A percentile compares a stretch with the other conserved stretches of the same genome.
Evolutionary conservation across 192 early-diverging fungal genomes (phyloP).

Genomic region (Kappamyces sp.): DNA sequence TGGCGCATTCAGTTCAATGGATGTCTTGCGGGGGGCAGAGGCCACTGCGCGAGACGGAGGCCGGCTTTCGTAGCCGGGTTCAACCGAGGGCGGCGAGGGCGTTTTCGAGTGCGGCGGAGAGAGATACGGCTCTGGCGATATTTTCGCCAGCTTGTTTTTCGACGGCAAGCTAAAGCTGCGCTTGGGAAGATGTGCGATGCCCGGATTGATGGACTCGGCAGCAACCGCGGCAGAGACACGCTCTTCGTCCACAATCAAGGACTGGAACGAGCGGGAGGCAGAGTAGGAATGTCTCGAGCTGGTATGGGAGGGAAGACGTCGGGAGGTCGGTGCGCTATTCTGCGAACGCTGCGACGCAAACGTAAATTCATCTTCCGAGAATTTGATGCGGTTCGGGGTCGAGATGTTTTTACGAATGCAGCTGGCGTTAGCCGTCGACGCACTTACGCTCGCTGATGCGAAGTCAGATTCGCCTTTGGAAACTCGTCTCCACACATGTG

Average conservation of each 20-base stretch:
- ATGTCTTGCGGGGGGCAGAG: too few relatives aligned
- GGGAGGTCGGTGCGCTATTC: not conserved
- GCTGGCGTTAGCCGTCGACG: not conserved
- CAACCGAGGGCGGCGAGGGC: too few relatives aligned
- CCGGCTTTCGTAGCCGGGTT: too few relatives aligned
- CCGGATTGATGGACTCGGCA: not conserved
- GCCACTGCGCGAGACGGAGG: too few relatives aligned
- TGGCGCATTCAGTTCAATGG: too few relatives aligned
- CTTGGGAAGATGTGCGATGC: not conserved
- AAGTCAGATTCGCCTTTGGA: constrained; percentile 28
- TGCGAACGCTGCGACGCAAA: not conserved
- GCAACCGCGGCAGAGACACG: not conserved
- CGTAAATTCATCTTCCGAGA: constrained; percentile 12
- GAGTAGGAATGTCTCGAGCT: not conserved
- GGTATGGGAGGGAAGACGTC: too few relatives aligned
- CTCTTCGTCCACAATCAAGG: not conserved
- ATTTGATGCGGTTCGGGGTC: not conserved
- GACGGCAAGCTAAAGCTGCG: too few relatives aligned
- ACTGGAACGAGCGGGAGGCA: not conserved
- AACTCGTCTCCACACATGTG: constrained; percentile 36
- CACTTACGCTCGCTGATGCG: constrained; percentile 35
- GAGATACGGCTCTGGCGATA: too few relatives aligned
- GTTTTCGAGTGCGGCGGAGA: too few relatives aligned
- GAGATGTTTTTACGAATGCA: constrained; percentile 7
- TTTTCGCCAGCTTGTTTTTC: too few relatives aligned